A percentile compares a stretch with the other conserved stretches of the same genome.
Evolutionary conservation across 148 eudicot genomes (phyloP).

Genomic region (Silene conica): DNA sequence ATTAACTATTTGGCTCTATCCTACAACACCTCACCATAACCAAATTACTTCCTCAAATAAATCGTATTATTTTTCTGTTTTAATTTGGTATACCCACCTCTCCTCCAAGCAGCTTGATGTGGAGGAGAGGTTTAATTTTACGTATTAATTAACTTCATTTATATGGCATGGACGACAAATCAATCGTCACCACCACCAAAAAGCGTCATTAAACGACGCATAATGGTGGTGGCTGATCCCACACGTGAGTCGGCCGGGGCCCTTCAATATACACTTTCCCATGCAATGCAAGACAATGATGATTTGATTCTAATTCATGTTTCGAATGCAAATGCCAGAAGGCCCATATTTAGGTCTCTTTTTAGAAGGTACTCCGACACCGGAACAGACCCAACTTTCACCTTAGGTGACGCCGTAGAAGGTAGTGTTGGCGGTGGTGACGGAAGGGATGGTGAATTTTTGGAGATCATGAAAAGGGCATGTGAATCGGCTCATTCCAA

Average conservation of each 20-base stretch:
- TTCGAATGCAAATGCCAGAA: conserved; percentile 33
- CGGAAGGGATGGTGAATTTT: conserved; percentile 28
- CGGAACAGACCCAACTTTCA: background rate
- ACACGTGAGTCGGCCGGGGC: conserved; percentile 54
- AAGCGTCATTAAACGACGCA: conserved; percentile 18
- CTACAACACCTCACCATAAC: no score
- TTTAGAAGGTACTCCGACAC: conserved; percentile 8
- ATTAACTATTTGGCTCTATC: background rate
- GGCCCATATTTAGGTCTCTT: conserved; percentile 1
- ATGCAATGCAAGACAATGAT: conserved; percentile 44
- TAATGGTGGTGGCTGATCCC: conserved; percentile 68
- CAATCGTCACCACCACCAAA: conserved; percentile 5
- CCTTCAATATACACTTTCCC: conserved; percentile 58
- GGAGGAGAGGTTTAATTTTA: conserved; percentile 11
- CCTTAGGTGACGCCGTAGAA: background rate
- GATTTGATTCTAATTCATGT: conserved; percentile 51
- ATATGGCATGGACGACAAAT: conserved; percentile 20
- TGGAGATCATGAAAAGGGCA: conserved; percentile 46
- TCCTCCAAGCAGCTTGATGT: conserved; percentile 15
- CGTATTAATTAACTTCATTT: background rate
- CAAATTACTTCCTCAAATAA: background rate
- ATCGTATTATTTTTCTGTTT: no score
- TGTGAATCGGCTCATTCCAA: conserved; percentile 37
- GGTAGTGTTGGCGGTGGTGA: background rate
- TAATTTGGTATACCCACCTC: conserved; percentile 5